Base-by-base conservation (phyloP, 78 protist genomes). In the Dictyostelium discoideum region DNA sequence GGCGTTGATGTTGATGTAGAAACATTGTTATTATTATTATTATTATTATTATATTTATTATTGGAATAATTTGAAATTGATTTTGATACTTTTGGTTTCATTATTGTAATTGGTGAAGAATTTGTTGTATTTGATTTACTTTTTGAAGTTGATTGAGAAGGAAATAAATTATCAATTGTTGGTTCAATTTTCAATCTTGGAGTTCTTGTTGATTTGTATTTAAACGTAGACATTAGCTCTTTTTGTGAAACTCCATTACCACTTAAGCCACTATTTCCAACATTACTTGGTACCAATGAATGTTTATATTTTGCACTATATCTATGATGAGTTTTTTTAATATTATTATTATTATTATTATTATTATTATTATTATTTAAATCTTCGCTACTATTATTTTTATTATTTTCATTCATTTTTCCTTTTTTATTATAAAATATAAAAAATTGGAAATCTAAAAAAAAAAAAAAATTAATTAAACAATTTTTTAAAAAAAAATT, bases 271-370 rank as follows among this genome's bases (percentile, higher is more conserved):
- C 32, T 26, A 42, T 76, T 16, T 32, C n/a, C 48, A 14, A 18
- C 7, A 26, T 20, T 32, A 37, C 50, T 74, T 26, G 24, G 39
- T n/a, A 79, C 60, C 39, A 39, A 79, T 42, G 60, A 42, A 44
- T 79, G 84, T 44, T 44, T 39, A 79, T 79, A 79, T 37, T 79
- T 79, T 44, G 84, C 63, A 37, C 63, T 44, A 44, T 79, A 79
- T 44, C 24, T 16, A 44, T 79, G 63, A 44, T 39, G 32, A 16
- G 37, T 29, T 14, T 32, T 74, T 10, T 16, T 37, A 2, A 13
- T 8, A 32, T 37, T 37, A 74, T 16, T 74, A 74, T 29, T 29
- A 14, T 42, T 44, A 42, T 65, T n/a, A 37, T 37, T 29, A 16
- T 9, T 29, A 32, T 73, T 24, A 9, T 29, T 9, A 73, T 29